Evolutionary conservation across 257 asterid genomes (phyloP).

Genomic region (Solanum ossicruentum): DNA sequence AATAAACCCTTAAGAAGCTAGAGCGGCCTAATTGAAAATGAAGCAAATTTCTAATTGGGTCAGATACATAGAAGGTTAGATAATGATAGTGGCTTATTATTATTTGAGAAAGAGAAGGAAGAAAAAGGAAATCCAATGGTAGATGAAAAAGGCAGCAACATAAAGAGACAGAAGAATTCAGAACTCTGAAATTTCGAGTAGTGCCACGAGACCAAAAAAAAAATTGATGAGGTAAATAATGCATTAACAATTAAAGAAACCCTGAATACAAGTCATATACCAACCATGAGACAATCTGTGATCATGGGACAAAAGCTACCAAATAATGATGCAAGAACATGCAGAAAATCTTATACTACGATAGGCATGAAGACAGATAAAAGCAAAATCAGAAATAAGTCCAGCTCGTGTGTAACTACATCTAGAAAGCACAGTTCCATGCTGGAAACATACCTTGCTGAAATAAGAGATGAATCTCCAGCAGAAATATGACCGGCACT

Average conservation of each 20-base stretch:
- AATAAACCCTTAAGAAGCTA: not conserved
- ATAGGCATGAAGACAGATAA: not conserved
- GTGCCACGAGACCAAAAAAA: not conserved
- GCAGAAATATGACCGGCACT: slow-evolving; percentile 98
- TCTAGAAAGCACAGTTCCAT: not conserved
- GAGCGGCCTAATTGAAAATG: not conserved
- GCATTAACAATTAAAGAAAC: not conserved
- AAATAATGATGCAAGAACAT: not conserved
- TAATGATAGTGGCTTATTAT: not conserved
- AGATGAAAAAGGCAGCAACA: not conserved
- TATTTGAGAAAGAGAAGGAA: not conserved
- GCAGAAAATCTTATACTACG: not conserved
- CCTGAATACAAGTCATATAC: not conserved
- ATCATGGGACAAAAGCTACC: not conserved
- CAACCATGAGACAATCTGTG: not conserved
- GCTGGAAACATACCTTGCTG: slow-evolving; percentile 49
- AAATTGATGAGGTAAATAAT: not conserved
- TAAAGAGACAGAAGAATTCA: not conserved
- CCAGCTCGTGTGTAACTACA: not conserved
- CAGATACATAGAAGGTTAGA: not conserved
- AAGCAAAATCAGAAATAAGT: not conserved
- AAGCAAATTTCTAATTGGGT: not conserved
- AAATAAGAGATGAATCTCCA: slow-evolving; percentile 82
- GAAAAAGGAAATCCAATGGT: not conserved
- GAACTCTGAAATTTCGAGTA: not conserved